Evolutionary conservation across 177 flowering plant species (phyloP).

Genomic region (Vitis hybrid): DNA sequence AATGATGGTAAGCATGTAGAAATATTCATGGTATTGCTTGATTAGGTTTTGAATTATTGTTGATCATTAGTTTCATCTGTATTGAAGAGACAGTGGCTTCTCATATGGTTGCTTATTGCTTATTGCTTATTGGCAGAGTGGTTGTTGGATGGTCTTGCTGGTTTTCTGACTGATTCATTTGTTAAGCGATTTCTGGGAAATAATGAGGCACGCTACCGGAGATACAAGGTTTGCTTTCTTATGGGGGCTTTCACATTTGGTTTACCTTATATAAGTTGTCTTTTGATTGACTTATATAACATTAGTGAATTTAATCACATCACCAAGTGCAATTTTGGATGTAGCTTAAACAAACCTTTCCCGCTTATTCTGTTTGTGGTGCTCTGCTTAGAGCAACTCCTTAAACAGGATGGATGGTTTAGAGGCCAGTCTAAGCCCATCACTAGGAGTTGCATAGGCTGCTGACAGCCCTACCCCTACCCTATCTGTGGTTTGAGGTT

Average conservation of each 20-base stretch:
- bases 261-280: neutral
- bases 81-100: neutral
- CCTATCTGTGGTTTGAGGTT: too few relatives aligned
- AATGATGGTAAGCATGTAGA: slow-evolving; percentile 69
- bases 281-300: neutral
- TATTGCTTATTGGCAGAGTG: slow-evolving; percentile 53
- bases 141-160: slow-evolving; percentile 96
- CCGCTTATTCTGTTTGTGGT: too few relatives aligned
- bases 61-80: neutral
- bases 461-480: too few relatives aligned
- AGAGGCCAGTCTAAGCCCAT: too few relatives aligned
- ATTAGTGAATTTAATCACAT: too few relatives aligned
- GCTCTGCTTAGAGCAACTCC: too few relatives aligned
- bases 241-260: neutral
- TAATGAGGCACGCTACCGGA: slow-evolving; percentile 91
- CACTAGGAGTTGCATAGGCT: too few relatives aligned
- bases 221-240: slow-evolving; percentile 77
- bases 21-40: neutral
- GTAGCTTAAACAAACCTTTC: too few relatives aligned
- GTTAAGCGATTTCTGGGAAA: slow-evolving; percentile 83
- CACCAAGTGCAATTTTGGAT: too few relatives aligned
- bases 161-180: slow-evolving; percentile 79
- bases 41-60: slow-evolving; percentile 5
- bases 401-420: too few relatives aligned
- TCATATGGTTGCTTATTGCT: slow-evolving; percentile 16